Base-by-base conservation (phyloP, 352 stramenopile genomes). In the Pythium monospermum region DNA sequence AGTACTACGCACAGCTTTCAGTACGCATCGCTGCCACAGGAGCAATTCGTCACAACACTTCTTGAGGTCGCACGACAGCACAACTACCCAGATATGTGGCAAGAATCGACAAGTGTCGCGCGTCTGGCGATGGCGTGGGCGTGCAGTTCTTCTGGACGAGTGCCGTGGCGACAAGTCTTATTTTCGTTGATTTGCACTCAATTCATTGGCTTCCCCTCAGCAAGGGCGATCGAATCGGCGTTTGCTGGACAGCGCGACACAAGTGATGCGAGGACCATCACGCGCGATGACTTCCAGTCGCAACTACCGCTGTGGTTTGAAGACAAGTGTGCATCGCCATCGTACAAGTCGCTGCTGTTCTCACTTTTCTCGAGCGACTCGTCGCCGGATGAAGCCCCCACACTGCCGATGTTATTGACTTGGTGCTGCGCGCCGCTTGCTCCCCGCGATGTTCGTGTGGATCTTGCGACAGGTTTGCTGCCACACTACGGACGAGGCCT, bases 231-330 rank as follows among this genome's bases (percentile, higher is more conserved):
- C 4, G 7, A 37, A 19, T 5, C 33, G 10, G 26, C 15, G 0
- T 5, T 23, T 13, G 32, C 28, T 36, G 23, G 30, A 18, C 49
- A 42, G 27, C 39, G 23, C 23, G 6, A 8, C 15, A 44, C 22
- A n/a, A n/a, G 13, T 6, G 11, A 13, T 13, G 8, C 30, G 30
- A 35, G 22, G 8, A 21, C 1, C 8, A 38, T 57, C 4, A 23
- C 43, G 27, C 53, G 30, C 33, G 11, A 10, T 6, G 43, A 53
- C 11, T 86, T 86, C n/a, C 21, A 49, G 42, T 15, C 25, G 18
- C 44, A 56, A 1, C 42, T 81, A 1, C 70, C 62, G 12, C 44
- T 81, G 22, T 84, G 76, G 73, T 82, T 77, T 47, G 62, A 79
- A 48, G 15, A 37, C 32, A 32, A 36, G 13, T 23, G 12, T 2